Evolutionary conservation across 169 alveolate genomes (phyloP).

Genomic region (Cryptosporidium ubiquitum): DNA sequence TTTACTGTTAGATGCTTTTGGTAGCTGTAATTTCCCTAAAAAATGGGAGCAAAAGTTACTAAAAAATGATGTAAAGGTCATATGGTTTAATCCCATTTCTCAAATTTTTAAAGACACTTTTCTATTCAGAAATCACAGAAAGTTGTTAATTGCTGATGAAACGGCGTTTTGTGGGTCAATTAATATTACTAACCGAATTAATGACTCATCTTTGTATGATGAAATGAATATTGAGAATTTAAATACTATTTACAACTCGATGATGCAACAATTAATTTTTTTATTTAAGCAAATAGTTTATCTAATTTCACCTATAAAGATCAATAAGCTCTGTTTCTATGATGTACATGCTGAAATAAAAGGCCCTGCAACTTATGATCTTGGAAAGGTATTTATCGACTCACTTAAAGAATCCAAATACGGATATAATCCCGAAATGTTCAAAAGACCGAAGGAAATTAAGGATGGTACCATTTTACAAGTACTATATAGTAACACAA

Average conservation of each 20-base stretch:
- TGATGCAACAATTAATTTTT: constrained; percentile 49
- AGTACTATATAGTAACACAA: constrained; percentile 70
- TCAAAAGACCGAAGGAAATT: constrained; percentile 78
- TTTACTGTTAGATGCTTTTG: constrained; percentile 81
- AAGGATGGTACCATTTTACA: constrained; percentile 59
- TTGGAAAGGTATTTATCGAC: constrained; percentile 61
- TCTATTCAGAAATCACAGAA: constrained; percentile 85
- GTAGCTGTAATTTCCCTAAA: constrained; percentile 70
- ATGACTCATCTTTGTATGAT: neutral
- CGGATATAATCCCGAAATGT: neutral
- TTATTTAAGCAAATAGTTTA: constrained; percentile 79
- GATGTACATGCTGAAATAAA: constrained; percentile 82
- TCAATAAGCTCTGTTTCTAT: constrained; percentile 77
- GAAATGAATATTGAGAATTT: constrained; percentile 65
- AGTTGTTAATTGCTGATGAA: constrained; percentile 81
- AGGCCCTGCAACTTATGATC: constrained; percentile 76
- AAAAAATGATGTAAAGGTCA: constrained; percentile 61
- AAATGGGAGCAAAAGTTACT: constrained; percentile 67
- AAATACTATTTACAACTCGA: constrained; percentile 74
- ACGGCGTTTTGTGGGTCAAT: constrained; percentile 87
- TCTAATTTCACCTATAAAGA: constrained; percentile 62
- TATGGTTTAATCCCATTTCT: constrained; percentile 76
- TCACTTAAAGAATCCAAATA: constrained; percentile 52
- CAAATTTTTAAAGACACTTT: constrained; percentile 73
- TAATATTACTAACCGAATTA: constrained; percentile 78